Conservation (phyloP, 2,329 filamentous ascomycete species). For the Calonectria multiphialidica region DNA sequence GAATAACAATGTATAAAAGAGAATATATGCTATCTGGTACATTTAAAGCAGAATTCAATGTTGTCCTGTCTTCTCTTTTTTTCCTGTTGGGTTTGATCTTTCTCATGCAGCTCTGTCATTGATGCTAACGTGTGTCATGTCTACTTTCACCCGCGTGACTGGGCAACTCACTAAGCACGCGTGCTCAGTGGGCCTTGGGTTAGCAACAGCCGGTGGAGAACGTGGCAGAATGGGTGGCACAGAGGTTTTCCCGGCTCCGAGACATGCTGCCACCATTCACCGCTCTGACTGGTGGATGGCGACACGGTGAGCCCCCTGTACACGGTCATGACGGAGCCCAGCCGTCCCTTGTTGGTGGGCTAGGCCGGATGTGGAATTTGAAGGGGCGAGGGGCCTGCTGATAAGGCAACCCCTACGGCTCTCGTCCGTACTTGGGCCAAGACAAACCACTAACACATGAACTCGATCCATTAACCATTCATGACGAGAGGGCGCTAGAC, state of each 20-base stretch:
- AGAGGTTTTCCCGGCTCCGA: conserved; percentile 33
- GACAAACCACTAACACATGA: conserved; percentile 40
- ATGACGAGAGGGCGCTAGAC: conserved; percentile 17
- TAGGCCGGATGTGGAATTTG: conserved; percentile 6
- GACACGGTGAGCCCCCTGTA: background rate
- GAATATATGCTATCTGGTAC: no score
- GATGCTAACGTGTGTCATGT: background rate
- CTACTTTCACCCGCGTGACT: background rate
- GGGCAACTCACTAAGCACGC: background rate
- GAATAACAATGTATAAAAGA: background rate
- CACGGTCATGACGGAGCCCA: background rate
- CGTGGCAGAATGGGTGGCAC: conserved; percentile 16
- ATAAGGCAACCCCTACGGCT: conserved; percentile 15
- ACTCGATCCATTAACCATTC: conserved; percentile 15
- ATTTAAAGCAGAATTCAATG: no score
- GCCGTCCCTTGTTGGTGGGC: conserved; percentile 1
- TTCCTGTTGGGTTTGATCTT: background rate
- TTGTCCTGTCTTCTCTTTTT: background rate
- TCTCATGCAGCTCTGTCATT: background rate
- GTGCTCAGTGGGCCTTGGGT: background rate
- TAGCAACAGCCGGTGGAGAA: background rate
- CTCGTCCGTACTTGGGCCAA: conserved; percentile 3
- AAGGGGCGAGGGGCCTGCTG: conserved; percentile 11
- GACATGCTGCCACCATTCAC: conserved; percentile 5
- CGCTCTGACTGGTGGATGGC: background rate